Base-by-base conservation (phyloP, 2,329 filamentous ascomycete genomes). In the Calonectria ilicicola region DNA sequence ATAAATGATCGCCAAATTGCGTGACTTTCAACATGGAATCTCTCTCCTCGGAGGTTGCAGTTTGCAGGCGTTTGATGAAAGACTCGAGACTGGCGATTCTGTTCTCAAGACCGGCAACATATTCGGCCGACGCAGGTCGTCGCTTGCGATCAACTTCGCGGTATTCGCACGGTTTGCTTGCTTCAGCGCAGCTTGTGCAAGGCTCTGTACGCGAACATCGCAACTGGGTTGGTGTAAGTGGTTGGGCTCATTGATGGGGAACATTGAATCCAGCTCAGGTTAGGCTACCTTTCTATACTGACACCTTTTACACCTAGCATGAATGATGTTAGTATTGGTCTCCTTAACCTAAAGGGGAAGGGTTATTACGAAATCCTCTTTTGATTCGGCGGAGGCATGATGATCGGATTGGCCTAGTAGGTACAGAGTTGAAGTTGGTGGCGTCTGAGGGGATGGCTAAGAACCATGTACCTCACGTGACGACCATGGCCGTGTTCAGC, bases 61-160 rank as follows among this genome's bases (percentile, higher is more conserved):
- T 38, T 19, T 74, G 64, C 23, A 74, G 26, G 2, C 63, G 42
- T 9, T 62, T 65, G 49, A 74, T 68, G 40, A 74, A 58, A 9
- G 60, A 62, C 53, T 79, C 76, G 1, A 79, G 64, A 29, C 73
- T 72, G 1, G 77, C 75, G 1, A 79, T 62, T 14, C 73, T 67
- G 9, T 75, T 72, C 19, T 79, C 76, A 5, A 79, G 75, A 10
- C 65, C 73, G 5, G 73, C 72, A 49, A 77, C 77, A 63, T 78
- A 78, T 29, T 76, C 77, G 29, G 65, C 74, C 1, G 75, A 76
- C 19, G 65, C 72, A 1, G 72, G 72, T 1, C 72, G 72, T 35
- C 69, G 47, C 49, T 74, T 74, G 17, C 65, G 69, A 26, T 72
- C 72, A 14, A 65, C 21, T 19, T 74, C 58, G 8, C 47, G 64